Evolutionary conservation across 1,284 basidiomycete genomes (phyloP), one percentile per base, ranked within the genome.

Genomic region (Papiliotrema terrestris): DNA sequence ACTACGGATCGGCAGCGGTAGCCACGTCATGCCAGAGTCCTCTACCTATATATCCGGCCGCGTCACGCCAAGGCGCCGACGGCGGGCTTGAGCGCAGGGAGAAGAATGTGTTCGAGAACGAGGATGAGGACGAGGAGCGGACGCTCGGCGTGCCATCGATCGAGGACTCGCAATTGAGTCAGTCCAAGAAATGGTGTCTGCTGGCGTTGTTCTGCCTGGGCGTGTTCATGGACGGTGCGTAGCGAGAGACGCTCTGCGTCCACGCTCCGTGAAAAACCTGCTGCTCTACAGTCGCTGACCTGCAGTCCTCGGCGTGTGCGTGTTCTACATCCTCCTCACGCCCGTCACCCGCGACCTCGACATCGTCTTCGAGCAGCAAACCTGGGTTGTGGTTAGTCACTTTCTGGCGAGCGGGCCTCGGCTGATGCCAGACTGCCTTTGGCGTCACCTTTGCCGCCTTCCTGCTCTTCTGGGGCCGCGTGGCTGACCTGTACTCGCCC

Each of bases 401-500:
- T 38, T 8, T 23, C 37, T 29, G 29, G 17, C 11, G 5, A 13
- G 2, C 17, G 13, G 5, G 17, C 22, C 3, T 29, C 14, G 17
- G 26, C 49, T 45, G 43, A 55, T 32, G 6, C 17, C 46, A 62
- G 58, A 66, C 61, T 1, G 45, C 66, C 2, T 72, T 65, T 47
- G 55, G 68, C 2, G 55, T 67, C 23, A 61, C 63, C 0, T 73
- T 71, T 45, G 63, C 67, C 4, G 51, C 63, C 1, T 68, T 68
- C 52, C 60, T 69, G 5, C 55, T 67, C 23, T 64, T 70, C 60
- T 68, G 63, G 58, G 70, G 70, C 4, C 60, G 67, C 17, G 50
- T 72, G 5, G 46, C 61, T 5, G 70, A 72, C 46, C 57, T 70
- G 14, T 70, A 57, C 52, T 65, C 66, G 1, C 57, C 70, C n/a